These are phyloP conservation scores for Gastrodia elata DNA, from an alignment of 106 monocot genomes.

Conservation along the genomic window DNA sequence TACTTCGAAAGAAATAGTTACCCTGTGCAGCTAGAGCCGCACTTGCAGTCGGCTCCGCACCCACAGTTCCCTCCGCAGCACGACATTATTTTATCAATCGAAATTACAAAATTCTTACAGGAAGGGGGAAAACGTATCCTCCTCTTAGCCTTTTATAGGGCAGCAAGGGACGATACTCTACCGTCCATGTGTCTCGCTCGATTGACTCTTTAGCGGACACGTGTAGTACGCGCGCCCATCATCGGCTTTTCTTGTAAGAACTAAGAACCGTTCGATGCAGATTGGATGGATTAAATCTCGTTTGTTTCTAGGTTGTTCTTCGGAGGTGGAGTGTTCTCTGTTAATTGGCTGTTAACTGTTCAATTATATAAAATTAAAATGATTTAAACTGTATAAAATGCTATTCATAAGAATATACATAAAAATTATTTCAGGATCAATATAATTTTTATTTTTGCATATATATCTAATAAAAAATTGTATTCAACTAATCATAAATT, in stretches of 20 bases:
- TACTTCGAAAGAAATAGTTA: slow-evolving; percentile 7
- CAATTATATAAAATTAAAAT: background rate
- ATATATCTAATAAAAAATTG: too few species aligned
- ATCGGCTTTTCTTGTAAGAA: background rate
- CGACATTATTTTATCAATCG: slow-evolving; percentile 18
- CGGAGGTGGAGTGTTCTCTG: background rate
- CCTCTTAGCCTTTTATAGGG: slow-evolving; percentile 1
- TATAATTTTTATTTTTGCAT: too few species aligned
- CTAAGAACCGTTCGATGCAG: background rate
- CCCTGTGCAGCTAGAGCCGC: slow-evolving; percentile 68
- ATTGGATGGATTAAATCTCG: background rate
- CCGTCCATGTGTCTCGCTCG: background rate
- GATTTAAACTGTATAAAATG: too few species aligned
- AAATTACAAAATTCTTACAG: background rate
- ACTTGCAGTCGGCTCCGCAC: slow-evolving; percentile 57
- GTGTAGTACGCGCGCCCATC: background rate
- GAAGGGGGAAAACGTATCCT: too few species aligned
- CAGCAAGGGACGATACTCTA: background rate
- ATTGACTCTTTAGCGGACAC: background rate
- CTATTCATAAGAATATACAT: too few species aligned
- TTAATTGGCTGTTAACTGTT: background rate
- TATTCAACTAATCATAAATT: too few species aligned
- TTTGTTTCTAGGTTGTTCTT: background rate
- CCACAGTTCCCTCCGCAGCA: slow-evolving; percentile 83
- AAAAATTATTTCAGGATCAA: too few species aligned